Evolutionary conservation across 805 yeast species (phyloP).

Genomic region (Ogataea pini): DNA sequence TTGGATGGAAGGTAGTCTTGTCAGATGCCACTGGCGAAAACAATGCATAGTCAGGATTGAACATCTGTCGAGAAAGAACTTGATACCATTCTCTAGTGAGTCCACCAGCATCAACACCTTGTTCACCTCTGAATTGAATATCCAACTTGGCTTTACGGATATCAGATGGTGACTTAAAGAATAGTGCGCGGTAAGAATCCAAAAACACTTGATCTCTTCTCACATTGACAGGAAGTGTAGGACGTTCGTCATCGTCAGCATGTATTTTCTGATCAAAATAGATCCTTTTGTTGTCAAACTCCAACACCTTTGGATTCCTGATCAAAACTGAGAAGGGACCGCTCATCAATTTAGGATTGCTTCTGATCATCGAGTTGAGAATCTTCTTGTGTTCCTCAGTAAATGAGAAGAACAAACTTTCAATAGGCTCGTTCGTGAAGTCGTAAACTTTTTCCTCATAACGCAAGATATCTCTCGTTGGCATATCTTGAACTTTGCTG

Average conservation of each 20-base stretch:
- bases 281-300: conserved; percentile 89
- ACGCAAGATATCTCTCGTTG: conserved; percentile 53
- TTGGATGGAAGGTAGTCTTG: conserved; percentile 93
- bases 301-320: conserved; percentile 83
- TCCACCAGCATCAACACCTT: conserved; percentile 98
- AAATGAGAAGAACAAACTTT: conserved; percentile 76
- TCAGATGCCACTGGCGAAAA: conserved; percentile 91
- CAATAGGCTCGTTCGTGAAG: conserved; percentile 73
- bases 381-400: conserved; percentile 87
- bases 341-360: conserved; percentile 89
- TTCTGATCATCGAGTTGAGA: conserved; percentile 86
- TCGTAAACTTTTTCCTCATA: conserved; percentile 67
- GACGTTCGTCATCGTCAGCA: conserved; percentile 40
- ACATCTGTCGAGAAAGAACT: conserved; percentile 89
- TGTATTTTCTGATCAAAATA: conserved; percentile 80
- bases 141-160: conserved; percentile 72
- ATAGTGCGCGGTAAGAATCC: conserved; percentile 82
- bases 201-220: conserved; percentile 89
- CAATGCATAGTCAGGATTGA: conserved; percentile 91
- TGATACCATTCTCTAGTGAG: conserved; percentile 97
- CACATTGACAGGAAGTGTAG: conserved; percentile 63
- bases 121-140: conserved; percentile 86
- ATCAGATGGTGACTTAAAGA: conserved; percentile 74
- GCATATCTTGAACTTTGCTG: conserved; percentile 60
- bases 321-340: conserved; percentile 93